Evolutionary conservation across 2,329 filamentous ascomycete genomes (phyloP).

Genomic region (Akanthomyces dipterigenus): DNA sequence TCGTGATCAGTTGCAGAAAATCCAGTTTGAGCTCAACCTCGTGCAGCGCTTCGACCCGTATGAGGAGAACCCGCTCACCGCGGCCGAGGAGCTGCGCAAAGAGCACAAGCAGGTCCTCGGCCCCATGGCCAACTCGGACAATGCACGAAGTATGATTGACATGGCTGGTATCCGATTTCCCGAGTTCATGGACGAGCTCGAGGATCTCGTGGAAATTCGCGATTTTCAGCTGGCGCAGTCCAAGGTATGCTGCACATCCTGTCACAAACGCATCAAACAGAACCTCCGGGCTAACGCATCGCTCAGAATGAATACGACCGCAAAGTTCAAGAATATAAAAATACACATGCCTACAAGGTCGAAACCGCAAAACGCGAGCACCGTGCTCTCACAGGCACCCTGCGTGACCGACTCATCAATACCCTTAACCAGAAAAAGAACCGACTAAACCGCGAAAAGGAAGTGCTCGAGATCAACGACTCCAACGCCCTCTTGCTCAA

Average conservation of each 20-base stretch:
- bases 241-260: slow-evolving; percentile 52
- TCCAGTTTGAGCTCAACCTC: slow-evolving; percentile 85
- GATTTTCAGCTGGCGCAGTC: slow-evolving; percentile 78
- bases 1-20: slow-evolving; percentile 79
- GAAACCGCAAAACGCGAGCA: slow-evolving; percentile 59
- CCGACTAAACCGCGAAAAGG: slow-evolving; percentile 58
- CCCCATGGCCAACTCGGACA: slow-evolving; percentile 31
- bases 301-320: slow-evolving; percentile 55
- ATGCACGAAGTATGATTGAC: slow-evolving; percentile 52
- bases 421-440: slow-evolving; percentile 58
- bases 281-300: background rate
- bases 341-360: slow-evolving; percentile 53
- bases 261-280: background rate
- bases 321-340: slow-evolving; percentile 52
- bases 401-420: slow-evolving; percentile 62
- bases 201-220: slow-evolving; percentile 79
- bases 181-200: slow-evolving; percentile 78
- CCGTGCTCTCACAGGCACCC: slow-evolving; percentile 49
- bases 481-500: slow-evolving; percentile 59
- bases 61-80: slow-evolving; percentile 62
- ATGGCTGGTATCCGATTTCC: slow-evolving; percentile 80
- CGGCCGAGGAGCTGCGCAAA: slow-evolving; percentile 57
- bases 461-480: slow-evolving; percentile 61
- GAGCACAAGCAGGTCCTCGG: slow-evolving; percentile 43
- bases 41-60: slow-evolving; percentile 84